Evolutionary conservation across 106 monocot species (phyloP).

Genomic region (Dendrobium nobile): DNA sequence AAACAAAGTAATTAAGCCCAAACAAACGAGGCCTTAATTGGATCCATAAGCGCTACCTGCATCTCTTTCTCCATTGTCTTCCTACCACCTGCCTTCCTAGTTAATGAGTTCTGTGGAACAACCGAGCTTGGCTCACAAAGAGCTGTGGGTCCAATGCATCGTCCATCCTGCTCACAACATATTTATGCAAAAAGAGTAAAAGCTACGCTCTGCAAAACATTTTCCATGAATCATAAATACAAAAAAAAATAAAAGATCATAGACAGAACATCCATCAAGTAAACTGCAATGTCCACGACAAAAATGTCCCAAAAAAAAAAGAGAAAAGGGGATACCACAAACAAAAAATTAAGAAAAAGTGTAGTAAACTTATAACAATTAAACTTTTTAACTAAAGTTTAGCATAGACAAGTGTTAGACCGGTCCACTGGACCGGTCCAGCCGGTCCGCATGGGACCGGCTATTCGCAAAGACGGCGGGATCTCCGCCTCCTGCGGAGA

Average conservation of each 20-base stretch:
- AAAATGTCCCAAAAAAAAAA: background rate
- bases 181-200: background rate
- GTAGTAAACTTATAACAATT: background rate
- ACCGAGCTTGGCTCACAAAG: slow-evolving; percentile 39
- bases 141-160: slow-evolving; percentile 38
- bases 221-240: background rate
- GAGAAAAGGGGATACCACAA: background rate
- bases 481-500: no score
- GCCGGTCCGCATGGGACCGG: no score
- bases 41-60: slow-evolving; percentile 41
- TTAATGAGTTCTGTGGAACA: slow-evolving; percentile 52
- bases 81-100: slow-evolving; percentile 94
- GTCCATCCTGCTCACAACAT: slow-evolving; percentile 47
- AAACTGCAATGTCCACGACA: background rate
- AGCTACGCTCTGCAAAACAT: background rate
- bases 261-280: background rate
- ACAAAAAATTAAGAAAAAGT: background rate
- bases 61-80: slow-evolving; percentile 72
- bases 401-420: background rate
- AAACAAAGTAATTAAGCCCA: no score
- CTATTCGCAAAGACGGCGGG: no score
- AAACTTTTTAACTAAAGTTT: background rate
- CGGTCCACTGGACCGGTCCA: no score
- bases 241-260: background rate
- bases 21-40: background rate